A percentile compares a stretch with the other conserved stretches of the same genome.
These are phyloP conservation scores for Fusarium falciforme DNA, from an alignment of 2,329 filamentous ascomycete species.

Conservation along the genomic window DNA sequence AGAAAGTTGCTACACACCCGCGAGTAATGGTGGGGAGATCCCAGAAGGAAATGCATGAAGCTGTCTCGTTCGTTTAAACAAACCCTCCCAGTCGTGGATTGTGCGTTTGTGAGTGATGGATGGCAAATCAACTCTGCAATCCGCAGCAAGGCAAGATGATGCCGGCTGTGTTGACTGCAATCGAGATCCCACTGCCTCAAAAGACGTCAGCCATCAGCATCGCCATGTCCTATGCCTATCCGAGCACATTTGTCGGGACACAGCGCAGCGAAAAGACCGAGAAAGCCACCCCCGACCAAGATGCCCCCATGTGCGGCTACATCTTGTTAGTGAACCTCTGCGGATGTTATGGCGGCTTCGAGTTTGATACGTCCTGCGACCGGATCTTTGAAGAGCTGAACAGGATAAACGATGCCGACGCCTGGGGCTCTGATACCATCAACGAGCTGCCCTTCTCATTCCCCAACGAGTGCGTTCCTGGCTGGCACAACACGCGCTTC, in stretches of 20 bases:
- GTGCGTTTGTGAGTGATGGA: neutral
- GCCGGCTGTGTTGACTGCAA: conserved; percentile 14
- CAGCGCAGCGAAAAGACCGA: conserved; percentile 18
- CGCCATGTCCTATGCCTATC: conserved; percentile 18
- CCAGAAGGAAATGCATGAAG: neutral
- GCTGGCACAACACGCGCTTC: conserved; percentile 42
- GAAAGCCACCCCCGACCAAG: neutral
- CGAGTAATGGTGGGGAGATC: neutral
- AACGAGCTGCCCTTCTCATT: conserved; percentile 42
- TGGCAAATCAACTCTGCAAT: conserved; percentile 3
- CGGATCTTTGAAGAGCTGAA: conserved; percentile 41
- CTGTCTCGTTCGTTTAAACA: conserved; percentile 7
- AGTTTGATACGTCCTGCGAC: conserved; percentile 39
- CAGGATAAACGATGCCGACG: conserved; percentile 43
- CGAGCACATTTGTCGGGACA: conserved; percentile 20
- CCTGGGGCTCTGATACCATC: conserved; percentile 38
- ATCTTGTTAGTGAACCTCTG: conserved; percentile 42
- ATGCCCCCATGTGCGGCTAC: conserved; percentile 45
- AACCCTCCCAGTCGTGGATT: neutral
- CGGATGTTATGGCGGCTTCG: conserved; percentile 42
- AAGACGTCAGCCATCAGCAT: neutral
- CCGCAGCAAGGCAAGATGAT: conserved; percentile 9
- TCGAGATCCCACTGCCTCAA: neutral
- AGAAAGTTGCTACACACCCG: conserved; percentile 29
- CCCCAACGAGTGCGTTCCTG: conserved; percentile 39